Conservation (phyloP, 108 stramenopile species). For the Aurantiochytrium sp. region DNA sequence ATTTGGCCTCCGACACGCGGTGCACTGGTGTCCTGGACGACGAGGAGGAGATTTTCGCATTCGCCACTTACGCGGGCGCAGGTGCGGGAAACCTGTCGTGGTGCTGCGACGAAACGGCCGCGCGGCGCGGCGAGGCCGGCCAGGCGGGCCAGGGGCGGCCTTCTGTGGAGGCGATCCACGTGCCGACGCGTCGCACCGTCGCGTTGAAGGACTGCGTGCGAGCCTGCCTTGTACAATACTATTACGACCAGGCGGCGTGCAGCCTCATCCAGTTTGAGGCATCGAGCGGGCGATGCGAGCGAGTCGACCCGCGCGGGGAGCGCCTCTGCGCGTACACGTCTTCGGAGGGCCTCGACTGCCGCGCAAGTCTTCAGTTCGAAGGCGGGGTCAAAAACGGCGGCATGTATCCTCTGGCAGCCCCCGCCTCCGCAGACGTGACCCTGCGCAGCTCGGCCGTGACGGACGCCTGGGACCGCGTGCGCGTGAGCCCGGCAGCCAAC, state of each 20-base stretch:
- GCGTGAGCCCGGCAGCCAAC: neutral
- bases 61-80: too few relatives aligned
- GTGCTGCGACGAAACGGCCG: neutral
- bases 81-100: neutral
- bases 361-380: neutral
- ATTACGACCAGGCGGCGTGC: conserved; percentile 15
- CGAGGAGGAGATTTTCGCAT: too few relatives aligned
- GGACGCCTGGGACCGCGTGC: neutral
- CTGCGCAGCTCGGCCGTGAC: neutral
- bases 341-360: neutral
- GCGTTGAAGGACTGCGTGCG: neutral
- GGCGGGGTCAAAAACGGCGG: neutral
- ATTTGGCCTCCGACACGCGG: too few relatives aligned
- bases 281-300: neutral
- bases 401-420: neutral
- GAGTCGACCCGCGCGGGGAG: neutral
- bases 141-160: too few relatives aligned
- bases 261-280: neutral
- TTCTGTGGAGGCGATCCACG: neutral
- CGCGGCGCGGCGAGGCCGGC: neutral
- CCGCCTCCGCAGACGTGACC: neutral
- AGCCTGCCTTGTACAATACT: conserved; percentile 17
- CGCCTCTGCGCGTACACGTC: neutral
- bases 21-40: too few relatives aligned
- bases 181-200: neutral